These are phyloP conservation scores for Sporothrix brunneoviolacea DNA, from an alignment of 2,329 filamentous ascomycete genomes.

Conservation along the genomic window DNA sequence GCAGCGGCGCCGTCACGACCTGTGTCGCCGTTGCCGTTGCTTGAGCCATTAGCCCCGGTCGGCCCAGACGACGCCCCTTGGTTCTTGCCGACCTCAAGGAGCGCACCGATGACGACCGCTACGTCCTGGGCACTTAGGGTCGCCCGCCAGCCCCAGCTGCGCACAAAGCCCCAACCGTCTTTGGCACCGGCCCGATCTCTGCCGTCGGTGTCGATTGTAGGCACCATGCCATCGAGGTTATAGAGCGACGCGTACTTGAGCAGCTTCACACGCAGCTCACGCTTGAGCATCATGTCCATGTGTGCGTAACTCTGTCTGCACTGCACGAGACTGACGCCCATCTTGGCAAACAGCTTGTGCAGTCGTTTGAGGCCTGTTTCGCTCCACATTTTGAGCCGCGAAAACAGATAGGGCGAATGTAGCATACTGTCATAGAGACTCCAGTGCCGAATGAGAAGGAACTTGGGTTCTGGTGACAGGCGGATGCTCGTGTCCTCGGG, in stretches of 20 bases:
- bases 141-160: conserved; percentile 96
- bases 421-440: conserved; percentile 98
- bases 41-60: no score
- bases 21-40: conserved; percentile 27
- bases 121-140: conserved; percentile 91
- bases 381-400: conserved; percentile 88
- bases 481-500: conserved; percentile 90
- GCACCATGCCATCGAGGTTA: conserved; percentile 88
- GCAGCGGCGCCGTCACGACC: conserved; percentile 38
- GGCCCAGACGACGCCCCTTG: no score
- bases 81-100: conserved; percentile 80
- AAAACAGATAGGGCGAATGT: conserved; percentile 90
- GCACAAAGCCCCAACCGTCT: conserved; percentile 94
- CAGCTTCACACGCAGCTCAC: conserved; percentile 69
- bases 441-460: conserved; percentile 91
- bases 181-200: conserved; percentile 65
- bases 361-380: conserved; percentile 81
- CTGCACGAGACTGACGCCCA: conserved; percentile 91
- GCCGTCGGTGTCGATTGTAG: conserved; percentile 64
- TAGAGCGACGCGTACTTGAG: conserved; percentile 90
- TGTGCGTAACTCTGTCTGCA: conserved; percentile 95
- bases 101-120: conserved; percentile 82
- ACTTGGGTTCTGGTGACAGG: conserved; percentile 86
- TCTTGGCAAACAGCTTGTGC: conserved; percentile 92
- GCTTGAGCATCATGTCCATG: conserved; percentile 97